Evolutionary conservation across 352 stramenopile species (phyloP), one percentile per base, ranked within the genome.

Genomic region (Pythium volutum): DNA sequence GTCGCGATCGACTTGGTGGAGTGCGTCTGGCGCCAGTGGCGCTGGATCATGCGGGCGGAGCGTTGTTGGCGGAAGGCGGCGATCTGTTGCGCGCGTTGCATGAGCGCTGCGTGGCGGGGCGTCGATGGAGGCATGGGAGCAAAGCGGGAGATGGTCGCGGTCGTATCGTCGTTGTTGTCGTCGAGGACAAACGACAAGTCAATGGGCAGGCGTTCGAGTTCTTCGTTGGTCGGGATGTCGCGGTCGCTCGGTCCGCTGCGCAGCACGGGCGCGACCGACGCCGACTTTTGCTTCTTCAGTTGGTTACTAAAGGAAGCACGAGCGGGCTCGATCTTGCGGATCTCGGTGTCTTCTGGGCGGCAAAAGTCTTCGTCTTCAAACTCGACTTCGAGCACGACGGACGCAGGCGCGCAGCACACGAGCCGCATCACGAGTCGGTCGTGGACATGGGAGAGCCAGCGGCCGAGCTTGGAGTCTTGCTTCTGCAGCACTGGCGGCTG

Each of bases 191-290:
- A 71, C 18, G 64, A 71, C n/a, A 71, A 36, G 27, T 71, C 64
- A 36, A 71, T 71, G 14, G 64, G 64, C 16, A 71, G 53, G 33
- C 53, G 43, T 54, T 66, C 64, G 16, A 71, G 53, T 39, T 71
- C 64, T 55, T 71, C 64, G 49, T 71, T 71, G 23, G 64, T 71
- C n/a, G 64, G 64, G 53, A 71, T 71, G 47, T 71, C 64, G 22
- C 59, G 58, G 31, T 71, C 64, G 16, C 54, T 61, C 0, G 29
- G 34, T 11, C 46, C 53, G 11, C 25, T 10, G 11, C 55, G 22
- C 14, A 57, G 43, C 20, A 67, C 59, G 3, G 64, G 64, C n/a
- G 53, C 64, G 11, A 71, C 49, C 4, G 54, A 64, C 4, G 64
- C 64, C 4, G 64, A 71, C 59, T 71, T 71, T 49, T 71, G 64